A percentile compares a stretch with the other conserved stretches of the same genome.
phyloP scores from a whole-genome alignment of 176 grass and related monocot species.

The Aegilops umbellulata region DNA sequence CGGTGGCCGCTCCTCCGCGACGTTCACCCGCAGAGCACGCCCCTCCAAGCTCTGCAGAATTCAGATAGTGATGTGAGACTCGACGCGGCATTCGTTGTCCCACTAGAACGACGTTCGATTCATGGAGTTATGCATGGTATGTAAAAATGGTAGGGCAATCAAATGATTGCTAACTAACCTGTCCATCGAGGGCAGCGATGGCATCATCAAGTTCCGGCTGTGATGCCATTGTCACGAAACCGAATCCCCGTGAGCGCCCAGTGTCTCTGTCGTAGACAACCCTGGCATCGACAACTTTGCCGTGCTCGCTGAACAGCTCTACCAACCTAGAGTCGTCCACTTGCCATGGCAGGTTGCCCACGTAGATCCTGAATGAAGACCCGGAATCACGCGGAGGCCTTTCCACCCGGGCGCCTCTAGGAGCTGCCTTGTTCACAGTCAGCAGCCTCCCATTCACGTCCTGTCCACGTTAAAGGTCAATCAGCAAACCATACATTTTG shows the following conservation, averaged over 20 bases:
- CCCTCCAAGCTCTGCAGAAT: constrained; percentile 78
- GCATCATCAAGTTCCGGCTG: constrained; percentile 76
- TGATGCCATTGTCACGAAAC: constrained; percentile 85
- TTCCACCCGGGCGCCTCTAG: constrained; percentile 69
- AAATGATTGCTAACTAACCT: constrained; percentile 41
- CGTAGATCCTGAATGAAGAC: constrained; percentile 66
- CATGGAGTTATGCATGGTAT: not conserved
- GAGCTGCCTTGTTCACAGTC: constrained; percentile 86
- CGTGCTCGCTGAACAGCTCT: constrained; percentile 80
- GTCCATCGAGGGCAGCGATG: constrained; percentile 85
- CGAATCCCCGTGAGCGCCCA: constrained; percentile 85
- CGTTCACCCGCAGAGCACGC: constrained; percentile 69
- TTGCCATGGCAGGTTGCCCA: constrained; percentile 90
- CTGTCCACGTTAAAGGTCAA: constrained; percentile 27
- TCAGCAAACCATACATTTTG: not conserved
- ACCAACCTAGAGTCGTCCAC: constrained; percentile 75
- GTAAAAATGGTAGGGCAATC: not conserved
- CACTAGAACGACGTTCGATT: too few relatives aligned
- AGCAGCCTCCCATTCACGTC: constrained; percentile 64
- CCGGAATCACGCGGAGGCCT: constrained; percentile 44
- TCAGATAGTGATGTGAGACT: not conserved
- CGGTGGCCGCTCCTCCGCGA: constrained; percentile 59
- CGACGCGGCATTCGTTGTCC: not conserved
- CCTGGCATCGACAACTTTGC: constrained; percentile 75
- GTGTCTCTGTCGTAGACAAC: constrained; percentile 82